Evolutionary conservation across 768 basidiomycete species (phyloP).

Genomic region (Brasilioporus rufonigricans): DNA sequence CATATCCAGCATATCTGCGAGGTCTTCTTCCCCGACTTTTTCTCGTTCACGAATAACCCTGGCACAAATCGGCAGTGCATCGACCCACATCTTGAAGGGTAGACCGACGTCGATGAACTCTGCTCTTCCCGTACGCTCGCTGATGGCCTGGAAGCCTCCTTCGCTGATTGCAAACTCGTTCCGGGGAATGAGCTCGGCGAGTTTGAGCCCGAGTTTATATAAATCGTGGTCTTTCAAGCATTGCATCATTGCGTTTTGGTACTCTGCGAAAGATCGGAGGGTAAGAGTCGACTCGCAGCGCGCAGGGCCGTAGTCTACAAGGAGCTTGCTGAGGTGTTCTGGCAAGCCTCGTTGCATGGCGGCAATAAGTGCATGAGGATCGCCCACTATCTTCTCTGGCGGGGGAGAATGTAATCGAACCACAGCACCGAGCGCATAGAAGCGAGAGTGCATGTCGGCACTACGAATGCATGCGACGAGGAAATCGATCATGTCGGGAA

Average conservation of each 20-base stretch:
- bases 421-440: constrained; percentile 50
- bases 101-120: constrained; percentile 47
- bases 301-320: constrained; percentile 48
- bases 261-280: constrained; percentile 39
- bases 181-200: constrained; percentile 48
- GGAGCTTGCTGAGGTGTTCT: constrained; percentile 41
- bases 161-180: constrained; percentile 62
- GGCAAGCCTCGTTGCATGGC: constrained; percentile 45
- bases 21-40: constrained; percentile 41
- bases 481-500: constrained; percentile 43
- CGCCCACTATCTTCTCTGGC: constrained; percentile 45
- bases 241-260: constrained; percentile 53
- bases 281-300: constrained; percentile 49
- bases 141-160: constrained; percentile 49
- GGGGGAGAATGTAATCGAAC: constrained; percentile 47
- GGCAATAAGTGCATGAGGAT: constrained; percentile 56
- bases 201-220: constrained; percentile 46
- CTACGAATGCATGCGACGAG: constrained; percentile 56
- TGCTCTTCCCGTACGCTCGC: constrained; percentile 48
- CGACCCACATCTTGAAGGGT: constrained; percentile 58
- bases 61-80: constrained; percentile 61
- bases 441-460: constrained; percentile 51
- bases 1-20: constrained; percentile 64
- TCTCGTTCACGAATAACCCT: constrained; percentile 48
- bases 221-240: constrained; percentile 48